A percentile compares a stretch with the other conserved stretches of the same genome.
Conservation (phyloP, 192 early-diverging fungal genomes). For the Coemansia sp. region DNA sequence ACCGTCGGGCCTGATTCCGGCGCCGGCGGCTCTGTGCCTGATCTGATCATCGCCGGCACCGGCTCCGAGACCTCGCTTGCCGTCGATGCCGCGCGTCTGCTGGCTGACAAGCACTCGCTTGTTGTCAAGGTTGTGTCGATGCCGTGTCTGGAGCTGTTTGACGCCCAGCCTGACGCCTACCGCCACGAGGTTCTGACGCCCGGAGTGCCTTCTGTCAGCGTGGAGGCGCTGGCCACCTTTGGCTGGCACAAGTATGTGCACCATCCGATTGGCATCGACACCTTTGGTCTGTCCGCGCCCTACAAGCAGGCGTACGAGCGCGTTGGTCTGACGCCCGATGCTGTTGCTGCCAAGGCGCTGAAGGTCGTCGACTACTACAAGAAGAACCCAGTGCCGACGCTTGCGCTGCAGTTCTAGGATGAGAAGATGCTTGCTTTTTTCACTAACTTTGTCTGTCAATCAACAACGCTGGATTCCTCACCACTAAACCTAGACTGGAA, state of each 20-base stretch:
- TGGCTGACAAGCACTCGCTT: slow-evolving; percentile 59
- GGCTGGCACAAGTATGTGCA: slow-evolving; percentile 95
- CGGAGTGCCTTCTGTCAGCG: slow-evolving; percentile 81
- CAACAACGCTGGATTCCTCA: too few relatives aligned
- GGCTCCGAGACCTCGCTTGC: slow-evolving; percentile 91
- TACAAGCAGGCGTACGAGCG: slow-evolving; percentile 81
- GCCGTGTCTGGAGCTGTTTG: slow-evolving; percentile 90
- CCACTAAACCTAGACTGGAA: too few relatives aligned
- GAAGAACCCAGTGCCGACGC: slow-evolving; percentile 36
- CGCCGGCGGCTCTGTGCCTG: slow-evolving; percentile 54
- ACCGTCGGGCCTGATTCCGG: slow-evolving; percentile 45
- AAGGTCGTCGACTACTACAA: slow-evolving; percentile 80
- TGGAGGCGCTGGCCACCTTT: slow-evolving; percentile 85
- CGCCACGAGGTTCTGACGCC: slow-evolving; percentile 74
- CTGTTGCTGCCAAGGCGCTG: slow-evolving; percentile 72
- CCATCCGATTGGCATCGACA: slow-evolving; percentile 82
- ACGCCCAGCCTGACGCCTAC: slow-evolving; percentile 82
- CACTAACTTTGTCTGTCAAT: background rate
- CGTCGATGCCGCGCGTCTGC: slow-evolving; percentile 80
- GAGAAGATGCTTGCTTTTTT: background rate
- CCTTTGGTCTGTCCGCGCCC: slow-evolving; percentile 87
- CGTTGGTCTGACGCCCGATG: slow-evolving; percentile 80
- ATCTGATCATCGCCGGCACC: slow-evolving; percentile 79
- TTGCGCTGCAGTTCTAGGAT: slow-evolving; percentile 41
- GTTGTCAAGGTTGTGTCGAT: slow-evolving; percentile 87